phyloP scores from a whole-genome alignment of 441 rosid genomes.

The Populus tomentosa region DNA sequence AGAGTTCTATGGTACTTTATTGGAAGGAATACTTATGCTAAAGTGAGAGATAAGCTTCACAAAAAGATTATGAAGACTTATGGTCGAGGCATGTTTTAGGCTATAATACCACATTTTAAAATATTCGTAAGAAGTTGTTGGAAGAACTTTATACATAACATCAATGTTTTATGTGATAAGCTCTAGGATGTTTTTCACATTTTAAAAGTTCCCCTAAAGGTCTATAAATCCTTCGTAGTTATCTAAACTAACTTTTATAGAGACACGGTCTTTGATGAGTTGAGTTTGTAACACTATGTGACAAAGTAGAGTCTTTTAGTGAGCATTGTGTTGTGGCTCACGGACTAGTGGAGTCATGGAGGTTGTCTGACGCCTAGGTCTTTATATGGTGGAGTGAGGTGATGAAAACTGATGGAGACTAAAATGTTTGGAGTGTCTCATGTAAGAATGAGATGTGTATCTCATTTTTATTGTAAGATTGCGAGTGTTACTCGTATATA shows the following conservation, averaged over 20 bases:
- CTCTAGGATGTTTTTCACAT: too few relatives aligned
- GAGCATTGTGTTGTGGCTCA: not conserved
- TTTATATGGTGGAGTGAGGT: not conserved
- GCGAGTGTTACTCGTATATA: not conserved
- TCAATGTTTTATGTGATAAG: not conserved
- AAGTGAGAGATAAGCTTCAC: not conserved
- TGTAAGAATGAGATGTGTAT: not conserved
- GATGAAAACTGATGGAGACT: not conserved
- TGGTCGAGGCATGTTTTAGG: not conserved
- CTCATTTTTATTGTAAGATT: too few relatives aligned
- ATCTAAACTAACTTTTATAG: not conserved
- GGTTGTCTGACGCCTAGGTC: too few relatives aligned
- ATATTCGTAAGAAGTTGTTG: not conserved
- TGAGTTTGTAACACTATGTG: not conserved
- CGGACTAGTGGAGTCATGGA: not conserved
- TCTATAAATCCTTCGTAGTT: not conserved
- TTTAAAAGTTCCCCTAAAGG: not conserved
- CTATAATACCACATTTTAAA: too few relatives aligned
- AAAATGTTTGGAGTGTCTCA: not conserved
- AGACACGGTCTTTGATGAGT: not conserved
- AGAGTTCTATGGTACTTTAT: not conserved
- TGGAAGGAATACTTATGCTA: not conserved
- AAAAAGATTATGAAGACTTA: too few relatives aligned
- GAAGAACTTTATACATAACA: too few relatives aligned
- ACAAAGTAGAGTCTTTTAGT: too few relatives aligned